Conservation (phyloP, 177 flowering plant genomes). For the Vitis hybrid region DNA sequence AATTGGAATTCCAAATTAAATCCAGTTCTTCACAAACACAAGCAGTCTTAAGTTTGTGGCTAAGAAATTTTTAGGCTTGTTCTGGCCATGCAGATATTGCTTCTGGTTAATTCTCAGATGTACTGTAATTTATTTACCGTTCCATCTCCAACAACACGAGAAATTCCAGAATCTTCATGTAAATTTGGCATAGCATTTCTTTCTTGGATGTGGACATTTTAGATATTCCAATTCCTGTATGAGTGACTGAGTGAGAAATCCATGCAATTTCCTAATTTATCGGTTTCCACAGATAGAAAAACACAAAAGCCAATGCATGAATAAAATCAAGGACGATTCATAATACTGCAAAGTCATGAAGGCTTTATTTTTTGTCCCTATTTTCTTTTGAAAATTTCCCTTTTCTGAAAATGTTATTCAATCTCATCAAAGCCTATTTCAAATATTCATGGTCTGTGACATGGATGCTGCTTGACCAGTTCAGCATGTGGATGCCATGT, state of each 20-base stretch:
- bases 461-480: no score
- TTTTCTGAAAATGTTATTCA: background rate
- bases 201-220: background rate
- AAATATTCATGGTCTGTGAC: background rate
- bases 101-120: no score
- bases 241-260: background rate
- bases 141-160: no score
- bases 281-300: background rate
- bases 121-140: no score
- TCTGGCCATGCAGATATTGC: no score
- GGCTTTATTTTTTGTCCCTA: background rate
- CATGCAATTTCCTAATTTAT: background rate
- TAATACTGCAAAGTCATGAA: background rate
- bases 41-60: no score
- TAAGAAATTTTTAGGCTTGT: no score
- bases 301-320: background rate
- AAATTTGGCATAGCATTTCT: background rate
- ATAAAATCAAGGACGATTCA: background rate
- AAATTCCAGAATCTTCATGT: no score
- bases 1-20: no score
- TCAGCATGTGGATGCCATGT: background rate
- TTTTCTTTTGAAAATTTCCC: background rate
- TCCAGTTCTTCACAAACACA: no score
- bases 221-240: background rate
- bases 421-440: background rate